Percentiles rank a stretch among this genome's conserved stretches.
Conservation (phyloP, 1,284 basidiomycete species). For the Polyporus tsugae region DNA sequence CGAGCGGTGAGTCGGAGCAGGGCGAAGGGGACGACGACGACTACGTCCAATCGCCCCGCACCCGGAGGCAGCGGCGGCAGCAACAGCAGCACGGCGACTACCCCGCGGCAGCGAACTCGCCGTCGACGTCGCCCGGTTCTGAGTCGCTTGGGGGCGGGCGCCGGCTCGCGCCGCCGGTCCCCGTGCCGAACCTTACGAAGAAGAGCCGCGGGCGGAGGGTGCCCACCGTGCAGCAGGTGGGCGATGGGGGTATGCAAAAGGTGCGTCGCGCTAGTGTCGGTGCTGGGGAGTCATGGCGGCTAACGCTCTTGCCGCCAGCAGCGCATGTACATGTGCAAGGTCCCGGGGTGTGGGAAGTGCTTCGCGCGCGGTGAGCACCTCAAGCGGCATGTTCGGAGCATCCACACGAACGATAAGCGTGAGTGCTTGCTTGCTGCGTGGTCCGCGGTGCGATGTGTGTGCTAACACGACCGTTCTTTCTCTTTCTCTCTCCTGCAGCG, state of each 20-base stretch:
- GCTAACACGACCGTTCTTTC: not conserved
- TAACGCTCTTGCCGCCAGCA: slow-evolving; percentile 29
- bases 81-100: slow-evolving; percentile 30
- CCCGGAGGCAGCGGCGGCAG: slow-evolving; percentile 37
- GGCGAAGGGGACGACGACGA: slow-evolving; percentile 41
- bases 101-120: slow-evolving; percentile 23
- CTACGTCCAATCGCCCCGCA: slow-evolving; percentile 44
- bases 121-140: slow-evolving; percentile 23
- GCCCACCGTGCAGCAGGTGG: slow-evolving; percentile 58
- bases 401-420: slow-evolving; percentile 88
- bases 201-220: slow-evolving; percentile 76
- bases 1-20: slow-evolving; percentile 40
- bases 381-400: slow-evolving; percentile 79
- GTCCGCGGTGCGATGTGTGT: slow-evolving; percentile 13
- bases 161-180: slow-evolving; percentile 61
- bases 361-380: slow-evolving; percentile 83
- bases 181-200: slow-evolving; percentile 77
- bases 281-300: slow-evolving; percentile 8
- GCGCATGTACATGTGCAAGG: slow-evolving; percentile 75
- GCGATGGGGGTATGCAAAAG: slow-evolving; percentile 46
- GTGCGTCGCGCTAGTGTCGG: slow-evolving; percentile 27
- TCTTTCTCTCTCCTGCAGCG: slow-evolving; percentile 52
- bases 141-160: slow-evolving; percentile 28
- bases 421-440: slow-evolving; percentile 40
- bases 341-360: slow-evolving; percentile 80